phyloP scores from a whole-genome alignment of 805 yeast genomes.

The Metahyphopichia silvanorum region DNA sequence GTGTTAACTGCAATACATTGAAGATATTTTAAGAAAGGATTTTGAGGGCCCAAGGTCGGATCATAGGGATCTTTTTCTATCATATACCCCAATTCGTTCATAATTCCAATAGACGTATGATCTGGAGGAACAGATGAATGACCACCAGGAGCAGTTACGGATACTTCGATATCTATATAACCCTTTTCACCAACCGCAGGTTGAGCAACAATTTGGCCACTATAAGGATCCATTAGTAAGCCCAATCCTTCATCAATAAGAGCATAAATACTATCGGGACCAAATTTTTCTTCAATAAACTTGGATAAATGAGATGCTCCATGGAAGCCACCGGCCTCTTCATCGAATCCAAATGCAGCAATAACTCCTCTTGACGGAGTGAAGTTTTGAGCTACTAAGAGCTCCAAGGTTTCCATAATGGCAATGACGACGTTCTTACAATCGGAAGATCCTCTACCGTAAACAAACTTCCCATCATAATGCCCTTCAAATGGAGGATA shows the following conservation, averaged over 20 bases:
- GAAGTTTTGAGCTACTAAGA: constrained; percentile 48
- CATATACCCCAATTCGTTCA: constrained; percentile 52
- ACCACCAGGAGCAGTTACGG: constrained; percentile 66
- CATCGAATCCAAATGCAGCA: constrained; percentile 74
- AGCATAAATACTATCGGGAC: constrained; percentile 55
- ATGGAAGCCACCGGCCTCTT: constrained; percentile 61
- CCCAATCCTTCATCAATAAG: constrained; percentile 70
- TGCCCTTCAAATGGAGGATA: constrained; percentile 59
- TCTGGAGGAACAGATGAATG: constrained; percentile 81
- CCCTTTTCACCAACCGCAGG: constrained; percentile 47
- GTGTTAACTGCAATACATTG: constrained; percentile 62
- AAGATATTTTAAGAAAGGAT: constrained; percentile 57
- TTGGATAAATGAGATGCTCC: constrained; percentile 59
- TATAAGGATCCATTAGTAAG: constrained; percentile 21
- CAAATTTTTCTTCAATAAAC: constrained; percentile 51
- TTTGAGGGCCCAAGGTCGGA: constrained; percentile 44
- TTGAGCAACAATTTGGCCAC: constrained; percentile 55
- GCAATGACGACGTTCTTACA: constrained; percentile 69
- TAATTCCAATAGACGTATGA: constrained; percentile 76
- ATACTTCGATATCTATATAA: constrained; percentile 45
- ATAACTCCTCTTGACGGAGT: constrained; percentile 61
- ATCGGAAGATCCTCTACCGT: constrained; percentile 80
- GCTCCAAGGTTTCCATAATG: constrained; percentile 64
- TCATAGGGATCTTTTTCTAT: constrained; percentile 58
- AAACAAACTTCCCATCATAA: constrained; percentile 62